Base-by-base conservation (phyloP, 257 asterid genomes). In the Solanum neorickii region DNA sequence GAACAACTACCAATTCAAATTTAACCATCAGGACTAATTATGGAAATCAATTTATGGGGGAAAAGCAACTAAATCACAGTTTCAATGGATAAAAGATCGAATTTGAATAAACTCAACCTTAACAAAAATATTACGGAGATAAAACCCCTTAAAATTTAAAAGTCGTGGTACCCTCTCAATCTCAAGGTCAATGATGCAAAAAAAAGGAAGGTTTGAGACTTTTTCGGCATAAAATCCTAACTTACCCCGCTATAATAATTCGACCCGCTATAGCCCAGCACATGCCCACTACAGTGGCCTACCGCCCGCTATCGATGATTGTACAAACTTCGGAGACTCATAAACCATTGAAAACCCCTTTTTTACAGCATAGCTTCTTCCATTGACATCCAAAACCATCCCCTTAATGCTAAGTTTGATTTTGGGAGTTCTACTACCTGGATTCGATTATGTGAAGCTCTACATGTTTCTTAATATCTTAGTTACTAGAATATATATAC, bases 321-420 rank as follows among this genome's bases (percentile, higher is more conserved):
- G 2, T 3, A 59, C 25, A 20, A 59, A 59, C 5, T 59, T 59
- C 1, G 8, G 0, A 20, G 66, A 59, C 66, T 8, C 12, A 0
- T 0, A 59, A 20, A 20, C 12, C 8, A 25, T 0, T 20, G 66
- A 20, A 59, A 59, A 0, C 25, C 0, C 25, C 20, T 20, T 20
- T 56, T 56, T 59, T 3, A 59, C 25, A 59, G 1, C 12, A 59
- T 8, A 8, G 1, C 66, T 59, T 59, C 25, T 7, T 59, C 25
- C 66, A 25, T 59, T 59, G 66, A 59, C 66, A 59, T 59, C 12
- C 2, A 11, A 59, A 20, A 59, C 66, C 21, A 59, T 59, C 25
- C 66, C 66, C 25, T 20, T 59, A 25, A 59, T 5, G 5, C 2
- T 12, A 59, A 59, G 12, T 59, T 59, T 7, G 66, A 59, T 59